Evolutionary conservation across 768 basidiomycete genomes (phyloP).

Genomic region (Leccinum subgranulosum): DNA sequence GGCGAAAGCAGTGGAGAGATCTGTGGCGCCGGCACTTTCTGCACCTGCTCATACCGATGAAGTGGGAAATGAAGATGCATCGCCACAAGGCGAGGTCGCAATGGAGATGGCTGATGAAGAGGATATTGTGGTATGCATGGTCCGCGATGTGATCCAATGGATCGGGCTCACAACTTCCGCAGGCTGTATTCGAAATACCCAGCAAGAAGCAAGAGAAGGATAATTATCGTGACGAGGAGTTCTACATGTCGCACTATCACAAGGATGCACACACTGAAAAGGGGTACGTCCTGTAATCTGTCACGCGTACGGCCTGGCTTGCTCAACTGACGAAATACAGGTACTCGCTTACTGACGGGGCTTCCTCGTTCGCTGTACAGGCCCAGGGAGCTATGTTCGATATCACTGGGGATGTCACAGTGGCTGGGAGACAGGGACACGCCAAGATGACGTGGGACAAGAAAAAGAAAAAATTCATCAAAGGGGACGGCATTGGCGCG

Average conservation of each 20-base stretch:
- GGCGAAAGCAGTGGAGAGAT: conserved; percentile 56
- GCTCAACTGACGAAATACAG: conserved; percentile 36
- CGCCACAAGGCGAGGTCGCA: conserved; percentile 26
- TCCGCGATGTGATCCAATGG: background rate
- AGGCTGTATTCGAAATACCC: conserved; percentile 68
- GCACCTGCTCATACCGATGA: conserved; percentile 33
- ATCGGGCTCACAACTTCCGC: conserved; percentile 7
- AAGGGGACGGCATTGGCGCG: conserved; percentile 79
- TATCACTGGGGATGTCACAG: conserved; percentile 67
- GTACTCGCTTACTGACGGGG: conserved; percentile 87
- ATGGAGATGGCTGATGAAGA: conserved; percentile 77
- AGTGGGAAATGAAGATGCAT: conserved; percentile 33
- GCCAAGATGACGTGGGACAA: conserved; percentile 82
- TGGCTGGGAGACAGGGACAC: conserved; percentile 57
- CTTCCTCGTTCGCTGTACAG: conserved; percentile 81
- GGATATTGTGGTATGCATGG: conserved; percentile 58
- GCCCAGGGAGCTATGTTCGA: conserved; percentile 80
- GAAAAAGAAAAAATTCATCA: conserved; percentile 92
- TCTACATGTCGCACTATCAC: conserved; percentile 91
- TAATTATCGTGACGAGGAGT: conserved; percentile 73
- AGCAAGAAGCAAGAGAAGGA: conserved; percentile 42
- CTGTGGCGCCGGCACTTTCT: conserved; percentile 30
- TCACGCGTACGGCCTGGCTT: background rate
- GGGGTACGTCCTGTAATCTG: conserved; percentile 54
- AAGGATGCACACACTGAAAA: conserved; percentile 85